These are phyloP conservation scores for Candida manassasensis DNA, from an alignment of 805 yeast species.

Conservation along the genomic window DNA sequence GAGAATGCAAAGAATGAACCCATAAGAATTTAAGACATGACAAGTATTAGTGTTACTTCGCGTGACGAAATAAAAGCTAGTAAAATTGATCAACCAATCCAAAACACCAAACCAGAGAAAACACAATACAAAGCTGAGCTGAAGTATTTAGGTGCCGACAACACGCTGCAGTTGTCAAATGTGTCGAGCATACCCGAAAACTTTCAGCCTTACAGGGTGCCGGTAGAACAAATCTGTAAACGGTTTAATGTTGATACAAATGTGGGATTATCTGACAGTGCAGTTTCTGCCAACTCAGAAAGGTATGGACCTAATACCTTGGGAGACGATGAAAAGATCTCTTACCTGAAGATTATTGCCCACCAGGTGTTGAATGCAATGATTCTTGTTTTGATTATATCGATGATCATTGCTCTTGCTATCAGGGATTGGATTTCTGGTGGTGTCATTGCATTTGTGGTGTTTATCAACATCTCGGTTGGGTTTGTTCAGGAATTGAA, in stretches of 20 bases:
- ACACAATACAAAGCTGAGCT: too few relatives aligned
- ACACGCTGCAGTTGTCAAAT: not conserved
- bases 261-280: slow-evolving; percentile 40
- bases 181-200: not conserved
- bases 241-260: slow-evolving; percentile 37
- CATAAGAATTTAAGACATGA: too few relatives aligned
- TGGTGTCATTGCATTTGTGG: slow-evolving; percentile 44
- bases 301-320: slow-evolving; percentile 23
- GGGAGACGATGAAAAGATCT: slow-evolving; percentile 28
- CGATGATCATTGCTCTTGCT: slow-evolving; percentile 35
- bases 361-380: slow-evolving; percentile 37
- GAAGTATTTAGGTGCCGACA: not conserved
- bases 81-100: too few relatives aligned
- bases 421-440: slow-evolving; percentile 38
- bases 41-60: too few relatives aligned
- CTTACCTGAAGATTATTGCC: slow-evolving; percentile 25
- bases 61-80: too few relatives aligned
- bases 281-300: slow-evolving; percentile 11
- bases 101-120: too few relatives aligned
- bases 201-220: slow-evolving; percentile 14
- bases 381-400: slow-evolving; percentile 34
- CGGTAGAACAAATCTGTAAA: slow-evolving; percentile 33
- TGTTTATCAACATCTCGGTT: slow-evolving; percentile 42
- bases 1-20: too few relatives aligned
- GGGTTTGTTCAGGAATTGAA: slow-evolving; percentile 48